These are phyloP conservation scores for Linum trigynum DNA, from an alignment of 345 rosid species.

Conservation along the genomic window DNA sequence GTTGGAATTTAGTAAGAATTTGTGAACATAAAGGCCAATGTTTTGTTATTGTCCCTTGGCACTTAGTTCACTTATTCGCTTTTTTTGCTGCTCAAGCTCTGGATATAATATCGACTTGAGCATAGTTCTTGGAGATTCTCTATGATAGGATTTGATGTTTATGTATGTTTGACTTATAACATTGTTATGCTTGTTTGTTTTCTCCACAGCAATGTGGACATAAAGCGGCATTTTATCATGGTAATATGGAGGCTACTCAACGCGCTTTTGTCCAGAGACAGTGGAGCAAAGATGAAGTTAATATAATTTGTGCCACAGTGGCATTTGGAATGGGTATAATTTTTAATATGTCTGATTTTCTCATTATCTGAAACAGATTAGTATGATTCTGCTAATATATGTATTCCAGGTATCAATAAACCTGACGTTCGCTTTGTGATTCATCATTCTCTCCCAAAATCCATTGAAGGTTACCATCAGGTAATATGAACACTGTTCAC, in stretches of 20 bases:
- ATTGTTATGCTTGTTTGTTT: background rate
- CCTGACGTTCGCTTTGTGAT: constrained; percentile 99
- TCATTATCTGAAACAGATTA: constrained; percentile 12
- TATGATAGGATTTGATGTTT: background rate
- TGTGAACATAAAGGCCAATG: no score
- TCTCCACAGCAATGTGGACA: constrained; percentile 70
- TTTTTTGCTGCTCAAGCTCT: no score
- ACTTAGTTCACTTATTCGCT: background rate
- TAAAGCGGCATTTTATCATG: constrained; percentile 95
- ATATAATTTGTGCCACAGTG: constrained; percentile 93
- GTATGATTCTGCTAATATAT: constrained; percentile 11
- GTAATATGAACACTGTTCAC: constrained; percentile 22
- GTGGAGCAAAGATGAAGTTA: constrained; percentile 99
- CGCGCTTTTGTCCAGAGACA: constrained; percentile 77
- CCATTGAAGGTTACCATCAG: constrained; percentile 99
- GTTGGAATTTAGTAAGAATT: background rate
- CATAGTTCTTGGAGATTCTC: no score
- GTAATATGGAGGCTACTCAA: constrained; percentile 74
- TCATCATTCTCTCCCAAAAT: constrained; percentile 97
- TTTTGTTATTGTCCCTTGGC: no score
- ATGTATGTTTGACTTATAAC: no score
- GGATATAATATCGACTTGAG: no score
- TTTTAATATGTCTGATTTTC: constrained; percentile 12
- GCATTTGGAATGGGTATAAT: constrained; percentile 98
- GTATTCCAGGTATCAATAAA: constrained; percentile 80